These are phyloP conservation scores for Santalum album DNA, from an alignment of 164 flowering plant genomes.

Conservation along the genomic window DNA sequence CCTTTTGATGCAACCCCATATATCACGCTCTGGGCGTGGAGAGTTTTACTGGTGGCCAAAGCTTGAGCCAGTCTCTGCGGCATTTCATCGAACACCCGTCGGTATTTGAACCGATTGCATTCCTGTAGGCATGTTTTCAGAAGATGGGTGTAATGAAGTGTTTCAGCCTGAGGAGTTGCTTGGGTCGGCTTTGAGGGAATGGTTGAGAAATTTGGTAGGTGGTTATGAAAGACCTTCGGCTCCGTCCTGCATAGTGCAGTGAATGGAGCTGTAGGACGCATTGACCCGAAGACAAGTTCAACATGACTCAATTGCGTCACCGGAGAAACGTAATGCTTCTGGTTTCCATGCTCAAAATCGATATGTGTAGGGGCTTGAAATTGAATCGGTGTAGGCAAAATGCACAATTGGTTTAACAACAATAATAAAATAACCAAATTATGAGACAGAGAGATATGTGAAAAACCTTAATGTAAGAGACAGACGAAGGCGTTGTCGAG, in stretches of 20 bases:
- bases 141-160: constrained; percentile 19
- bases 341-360: too few relatives aligned
- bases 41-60: constrained; percentile 22
- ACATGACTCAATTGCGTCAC: background rate
- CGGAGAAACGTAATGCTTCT: too few relatives aligned
- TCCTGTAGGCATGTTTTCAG: constrained; percentile 29
- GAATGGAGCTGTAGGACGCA: constrained; percentile 4
- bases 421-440: too few relatives aligned
- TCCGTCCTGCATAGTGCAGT: background rate
- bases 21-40: constrained; percentile 50
- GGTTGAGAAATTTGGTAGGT: constrained; percentile 9
- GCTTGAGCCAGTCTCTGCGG: constrained; percentile 30
- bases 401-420: too few relatives aligned
- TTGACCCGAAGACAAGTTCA: constrained; percentile 2
- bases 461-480: too few relatives aligned
- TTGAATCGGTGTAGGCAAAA: too few relatives aligned
- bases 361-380: too few relatives aligned
- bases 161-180: constrained; percentile 1
- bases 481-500: too few relatives aligned
- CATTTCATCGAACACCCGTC: constrained; percentile 41
- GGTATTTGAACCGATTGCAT: constrained; percentile 36
- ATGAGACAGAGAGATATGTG: too few relatives aligned
- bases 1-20: constrained; percentile 42
- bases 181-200: background rate
- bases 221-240: background rate